A percentile compares a stretch with the other conserved stretches of the same genome.
phyloP scores from a whole-genome alignment of 1,284 basidiomycete genomes.

The Cystobasidium slooffiae region DNA sequence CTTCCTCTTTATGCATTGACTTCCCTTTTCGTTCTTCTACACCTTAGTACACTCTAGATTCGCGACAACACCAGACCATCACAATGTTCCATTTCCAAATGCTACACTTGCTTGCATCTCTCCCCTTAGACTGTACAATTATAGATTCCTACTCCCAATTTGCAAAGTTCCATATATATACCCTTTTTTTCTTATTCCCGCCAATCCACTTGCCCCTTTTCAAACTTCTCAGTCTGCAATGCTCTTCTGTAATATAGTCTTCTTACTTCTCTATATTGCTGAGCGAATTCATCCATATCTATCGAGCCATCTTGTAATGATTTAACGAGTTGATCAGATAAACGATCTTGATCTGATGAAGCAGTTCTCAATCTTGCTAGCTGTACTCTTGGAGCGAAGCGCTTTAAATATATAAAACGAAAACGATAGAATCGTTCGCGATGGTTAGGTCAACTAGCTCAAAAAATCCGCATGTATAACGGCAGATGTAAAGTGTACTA shows the following conservation, averaged over 20 bases:
- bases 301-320: slow-evolving; percentile 70
- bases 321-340: slow-evolving; percentile 77
- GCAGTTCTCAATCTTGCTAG: slow-evolving; percentile 82
- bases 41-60: too few species aligned
- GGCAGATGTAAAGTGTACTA: background rate
- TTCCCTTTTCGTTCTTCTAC: too few species aligned
- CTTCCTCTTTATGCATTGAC: too few species aligned
- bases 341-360: slow-evolving; percentile 82
- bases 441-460: background rate
- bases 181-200: slow-evolving; percentile 17
- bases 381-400: slow-evolving; percentile 80
- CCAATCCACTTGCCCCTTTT: slow-evolving; percentile 81
- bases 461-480: too few species aligned
- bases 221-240: slow-evolving; percentile 85
- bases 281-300: slow-evolving; percentile 78
- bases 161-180: background rate
- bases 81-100: too few species aligned
- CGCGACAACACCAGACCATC: too few species aligned
- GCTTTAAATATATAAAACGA: slow-evolving; percentile 61
- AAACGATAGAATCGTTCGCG: background rate
- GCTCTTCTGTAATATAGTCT: slow-evolving; percentile 87
- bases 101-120: too few species aligned
- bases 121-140: background rate
- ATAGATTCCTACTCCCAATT: background rate
- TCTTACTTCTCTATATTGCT: slow-evolving; percentile 79